Evolutionary conservation across 75 land plant genomes (phyloP).

Genomic region (Larix kaempferi): DNA sequence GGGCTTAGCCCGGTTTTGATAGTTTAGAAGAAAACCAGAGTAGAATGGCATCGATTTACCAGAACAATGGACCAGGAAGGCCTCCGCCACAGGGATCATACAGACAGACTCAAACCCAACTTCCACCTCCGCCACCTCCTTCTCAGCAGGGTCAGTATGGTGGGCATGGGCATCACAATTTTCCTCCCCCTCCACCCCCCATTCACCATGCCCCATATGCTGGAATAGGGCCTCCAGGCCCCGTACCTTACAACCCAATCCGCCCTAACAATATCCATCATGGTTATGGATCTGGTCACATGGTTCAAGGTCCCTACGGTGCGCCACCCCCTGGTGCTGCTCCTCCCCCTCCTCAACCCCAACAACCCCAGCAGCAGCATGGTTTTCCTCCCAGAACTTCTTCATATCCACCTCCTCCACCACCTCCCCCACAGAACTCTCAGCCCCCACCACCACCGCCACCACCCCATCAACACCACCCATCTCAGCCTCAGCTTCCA

Average conservation of each 20-base stretch:
- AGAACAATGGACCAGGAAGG: constrained; percentile 10
- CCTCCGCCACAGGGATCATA: not conserved
- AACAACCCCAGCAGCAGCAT: not conserved
- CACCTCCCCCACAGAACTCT: constrained; percentile 30
- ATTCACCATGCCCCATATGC: not conserved
- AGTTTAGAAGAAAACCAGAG: too few species aligned
- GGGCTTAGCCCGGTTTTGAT: too few species aligned
- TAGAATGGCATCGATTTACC: constrained; percentile 13
- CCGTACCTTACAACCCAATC: not conserved
- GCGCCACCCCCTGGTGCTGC: constrained; percentile 1
- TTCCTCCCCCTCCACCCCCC: constrained; percentile 3
- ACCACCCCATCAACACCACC: constrained; percentile 8
- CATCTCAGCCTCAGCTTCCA: constrained; percentile 1
- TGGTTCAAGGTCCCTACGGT: not conserved
- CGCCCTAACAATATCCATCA: not conserved
- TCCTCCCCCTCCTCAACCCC: constrained; percentile 6
- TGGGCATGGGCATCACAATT: not conserved
- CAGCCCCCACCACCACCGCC: constrained; percentile 28
- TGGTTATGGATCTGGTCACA: constrained; percentile 14
- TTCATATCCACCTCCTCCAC: constrained; percentile 10
- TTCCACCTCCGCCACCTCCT: constrained; percentile 9
- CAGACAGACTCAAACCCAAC: not conserved
- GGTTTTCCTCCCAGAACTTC: constrained; percentile 17
- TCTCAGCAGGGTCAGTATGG: not conserved
- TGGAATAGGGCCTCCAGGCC: not conserved